phyloP scores from a whole-genome alignment of 371 early-diverging fungal genomes.

The Syncephalastrum contaminatum region DNA sequence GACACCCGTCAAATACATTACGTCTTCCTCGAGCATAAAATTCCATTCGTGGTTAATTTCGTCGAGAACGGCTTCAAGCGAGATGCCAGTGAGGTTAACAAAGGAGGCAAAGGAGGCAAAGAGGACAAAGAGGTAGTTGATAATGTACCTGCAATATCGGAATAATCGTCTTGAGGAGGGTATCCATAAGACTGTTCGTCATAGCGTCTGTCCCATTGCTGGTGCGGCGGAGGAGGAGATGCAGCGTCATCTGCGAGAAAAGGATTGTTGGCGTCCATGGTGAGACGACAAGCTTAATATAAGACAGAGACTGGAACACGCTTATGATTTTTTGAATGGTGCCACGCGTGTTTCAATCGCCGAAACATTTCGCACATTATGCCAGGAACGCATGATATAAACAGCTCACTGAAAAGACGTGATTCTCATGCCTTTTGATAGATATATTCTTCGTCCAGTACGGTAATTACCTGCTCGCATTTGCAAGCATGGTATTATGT shows the following conservation, averaged over 20 bases:
- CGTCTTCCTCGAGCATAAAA: conserved; percentile 65
- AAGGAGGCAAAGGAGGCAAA: too few species aligned
- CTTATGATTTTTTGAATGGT: too few species aligned
- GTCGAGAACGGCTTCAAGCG: conserved; percentile 30
- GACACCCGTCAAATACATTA: conserved; percentile 13
- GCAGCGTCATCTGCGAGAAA: conserved; percentile 1
- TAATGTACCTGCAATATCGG: conserved; percentile 35
- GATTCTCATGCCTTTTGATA: too few species aligned
- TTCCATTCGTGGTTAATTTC: conserved; percentile 62
- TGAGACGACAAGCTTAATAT: too few species aligned
- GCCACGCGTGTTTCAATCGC: too few species aligned
- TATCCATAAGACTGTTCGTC: conserved; percentile 1
- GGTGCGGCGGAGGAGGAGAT: conserved; percentile 1
- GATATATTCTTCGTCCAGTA: too few species aligned
- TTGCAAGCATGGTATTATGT: too few species aligned
- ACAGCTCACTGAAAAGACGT: too few species aligned
- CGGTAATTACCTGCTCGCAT: too few species aligned
- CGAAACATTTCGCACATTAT: too few species aligned
- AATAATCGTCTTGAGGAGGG: conserved; percentile 22
- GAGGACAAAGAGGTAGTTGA: neutral
- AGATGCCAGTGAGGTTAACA: neutral
- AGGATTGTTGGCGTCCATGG: conserved; percentile 7
- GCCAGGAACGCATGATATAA: too few species aligned
- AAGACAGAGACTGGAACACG: neutral
- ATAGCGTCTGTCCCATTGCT: too few species aligned